phyloP scores from a whole-genome alignment of 2,329 filamentous ascomycete genomes.

The Sporothrix phasma region DNA sequence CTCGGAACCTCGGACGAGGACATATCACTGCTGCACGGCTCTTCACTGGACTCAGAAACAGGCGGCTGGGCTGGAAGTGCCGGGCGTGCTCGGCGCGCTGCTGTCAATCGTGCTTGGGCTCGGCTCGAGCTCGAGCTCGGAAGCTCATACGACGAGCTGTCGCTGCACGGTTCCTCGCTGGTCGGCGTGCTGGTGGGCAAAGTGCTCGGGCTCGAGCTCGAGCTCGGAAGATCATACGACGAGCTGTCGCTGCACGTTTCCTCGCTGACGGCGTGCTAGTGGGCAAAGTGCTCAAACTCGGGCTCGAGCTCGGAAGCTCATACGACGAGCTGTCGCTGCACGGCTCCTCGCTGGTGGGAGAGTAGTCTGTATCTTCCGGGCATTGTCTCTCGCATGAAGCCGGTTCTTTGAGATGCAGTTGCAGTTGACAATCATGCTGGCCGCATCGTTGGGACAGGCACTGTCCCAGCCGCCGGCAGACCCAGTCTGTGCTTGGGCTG shows the following conservation, averaged over 20 bases:
- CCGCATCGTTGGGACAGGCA: conserved; percentile 6
- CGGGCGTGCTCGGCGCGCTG: too few species aligned
- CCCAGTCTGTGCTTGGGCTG: not conserved
- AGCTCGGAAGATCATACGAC: not conserved
- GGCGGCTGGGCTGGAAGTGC: not conserved
- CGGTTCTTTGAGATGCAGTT: conserved; percentile 10
- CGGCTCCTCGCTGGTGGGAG: not conserved
- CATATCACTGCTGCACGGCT: not conserved
- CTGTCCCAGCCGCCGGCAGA: conserved; percentile 10
- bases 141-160: not conserved
- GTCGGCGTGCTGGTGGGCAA: not conserved
- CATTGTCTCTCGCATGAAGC: too few species aligned
- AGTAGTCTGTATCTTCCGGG: too few species aligned
- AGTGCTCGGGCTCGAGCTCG: not conserved
- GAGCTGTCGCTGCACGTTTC: not conserved
- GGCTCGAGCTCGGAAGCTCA: not conserved
- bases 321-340: not conserved
- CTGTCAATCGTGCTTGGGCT: too few species aligned
- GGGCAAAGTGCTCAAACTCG: not conserved
- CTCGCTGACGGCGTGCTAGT: not conserved
- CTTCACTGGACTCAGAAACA: not conserved
- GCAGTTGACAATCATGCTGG: conserved; percentile 13
- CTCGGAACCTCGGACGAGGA: not conserved
- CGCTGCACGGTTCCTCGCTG: not conserved
- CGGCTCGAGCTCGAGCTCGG: not conserved